Base-by-base conservation (phyloP, 176 grass and related monocot genomes). In the Triticum monococcum region DNA sequence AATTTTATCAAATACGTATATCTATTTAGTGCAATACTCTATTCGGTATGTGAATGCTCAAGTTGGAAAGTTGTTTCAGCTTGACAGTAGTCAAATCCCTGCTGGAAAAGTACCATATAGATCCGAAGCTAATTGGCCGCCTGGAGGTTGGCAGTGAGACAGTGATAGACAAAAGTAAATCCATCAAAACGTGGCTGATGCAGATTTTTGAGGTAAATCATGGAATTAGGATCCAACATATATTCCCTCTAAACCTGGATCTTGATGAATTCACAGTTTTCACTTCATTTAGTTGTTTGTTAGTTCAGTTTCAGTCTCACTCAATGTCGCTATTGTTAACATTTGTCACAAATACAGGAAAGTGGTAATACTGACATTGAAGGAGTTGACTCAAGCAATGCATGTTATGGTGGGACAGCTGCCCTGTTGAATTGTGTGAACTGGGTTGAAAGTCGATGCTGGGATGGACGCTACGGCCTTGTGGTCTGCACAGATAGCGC, bases 401-500 rank as follows among this genome's bases (percentile, higher is more conserved):
- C 97, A 2, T 99, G 94, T 57, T 99, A 99, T 89, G 97, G 97
- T 83, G 94, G 97, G 40, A 99, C 97, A 79, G 92, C 97, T 83
- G 94, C 97, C 23, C 84, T 99, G 60, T 90, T 96, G 61, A 99
- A 99, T 61, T 99, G 97, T 80, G 92, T 96, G 38, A 99, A 96
- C 69, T 99, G 94, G 97, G 97, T 99, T 7, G 94, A 99, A 86
- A 99, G 97, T 86, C 94, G 38, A 64, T 99, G 92, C 61, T 99
- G 94, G 94, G 94, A 99, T 80, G 97, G 94, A 2, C 97, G 97
- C 11, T 94, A 91, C 50, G 97, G 97, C 14, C 92, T 99, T 68
- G 97, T 94, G 87, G 94, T 99, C 84, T 99, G 97, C 85, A 94
- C 97, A 78, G 97, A 99, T 82, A 99, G 94, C 84, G 94, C 94